Conservation (phyloP, 1,284 basidiomycete species). For the Phylloboletellus chloephorus region DNA sequence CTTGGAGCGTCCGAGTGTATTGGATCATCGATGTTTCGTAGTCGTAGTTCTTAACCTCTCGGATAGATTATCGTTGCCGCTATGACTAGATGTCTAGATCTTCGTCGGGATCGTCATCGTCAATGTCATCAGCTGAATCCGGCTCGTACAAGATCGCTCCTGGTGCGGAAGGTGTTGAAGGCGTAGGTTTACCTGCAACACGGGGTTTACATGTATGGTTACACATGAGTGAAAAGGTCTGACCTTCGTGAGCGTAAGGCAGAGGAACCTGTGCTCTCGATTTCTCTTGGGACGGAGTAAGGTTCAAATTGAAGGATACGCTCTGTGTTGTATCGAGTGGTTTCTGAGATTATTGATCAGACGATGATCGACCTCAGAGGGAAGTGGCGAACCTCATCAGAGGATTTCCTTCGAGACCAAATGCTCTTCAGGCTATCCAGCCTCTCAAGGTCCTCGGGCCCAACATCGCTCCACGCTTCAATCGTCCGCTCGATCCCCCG, state of each 20-base stretch:
- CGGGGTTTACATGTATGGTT: slow-evolving; percentile 3
- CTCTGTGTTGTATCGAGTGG: slow-evolving; percentile 56
- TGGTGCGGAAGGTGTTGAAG: slow-evolving; percentile 11
- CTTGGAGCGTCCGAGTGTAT: neutral
- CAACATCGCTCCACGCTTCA: slow-evolving; percentile 53
- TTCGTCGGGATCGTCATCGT: slow-evolving; percentile 87
- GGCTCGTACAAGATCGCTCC: slow-evolving; percentile 68
- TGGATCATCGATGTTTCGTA: neutral
- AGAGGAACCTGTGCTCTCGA: slow-evolving; percentile 76
- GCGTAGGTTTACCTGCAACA: slow-evolving; percentile 25
- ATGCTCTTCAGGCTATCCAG: slow-evolving; percentile 47
- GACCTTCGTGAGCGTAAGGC: slow-evolving; percentile 82
- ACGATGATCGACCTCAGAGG: neutral
- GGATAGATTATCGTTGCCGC: neutral
- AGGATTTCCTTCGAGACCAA: slow-evolving; percentile 36
- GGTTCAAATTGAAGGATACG: slow-evolving; percentile 77
- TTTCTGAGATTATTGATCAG: slow-evolving; percentile 27
- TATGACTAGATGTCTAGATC: slow-evolving; percentile 68
- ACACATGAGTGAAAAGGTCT: slow-evolving; percentile 13
- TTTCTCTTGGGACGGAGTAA: slow-evolving; percentile 80
- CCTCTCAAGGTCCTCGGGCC: slow-evolving; percentile 42
- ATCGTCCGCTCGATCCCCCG: slow-evolving; percentile 55
- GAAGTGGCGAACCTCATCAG: slow-evolving; percentile 38
- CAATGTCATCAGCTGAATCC: slow-evolving; percentile 83
- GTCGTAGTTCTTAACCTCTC: neutral